phyloP scores from a whole-genome alignment of 805 yeast species.

The Cyberlindnera maclurae region DNA sequence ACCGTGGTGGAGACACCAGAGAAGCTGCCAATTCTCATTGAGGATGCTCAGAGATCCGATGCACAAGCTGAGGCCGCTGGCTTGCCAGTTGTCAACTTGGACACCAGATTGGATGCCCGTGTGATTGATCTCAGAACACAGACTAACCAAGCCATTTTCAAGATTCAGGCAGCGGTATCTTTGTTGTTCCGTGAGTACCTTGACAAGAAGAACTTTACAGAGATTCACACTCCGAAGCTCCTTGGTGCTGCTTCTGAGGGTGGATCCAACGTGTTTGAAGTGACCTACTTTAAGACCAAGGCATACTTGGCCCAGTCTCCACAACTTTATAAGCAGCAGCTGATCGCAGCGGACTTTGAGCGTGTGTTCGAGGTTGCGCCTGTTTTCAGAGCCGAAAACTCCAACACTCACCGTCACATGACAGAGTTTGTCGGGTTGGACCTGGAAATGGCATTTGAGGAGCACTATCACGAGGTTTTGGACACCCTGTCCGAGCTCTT shows the following conservation, averaged over 20 bases:
- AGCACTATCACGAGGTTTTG: slow-evolving; percentile 90
- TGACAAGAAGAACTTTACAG: slow-evolving; percentile 60
- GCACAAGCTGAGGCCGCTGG: slow-evolving; percentile 89
- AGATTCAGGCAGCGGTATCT: slow-evolving; percentile 86
- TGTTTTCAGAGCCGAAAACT: slow-evolving; percentile 98
- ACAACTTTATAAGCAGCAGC: slow-evolving; percentile 95
- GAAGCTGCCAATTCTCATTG: slow-evolving; percentile 88
- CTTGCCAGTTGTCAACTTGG: slow-evolving; percentile 90
- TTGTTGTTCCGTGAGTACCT: slow-evolving; percentile 85
- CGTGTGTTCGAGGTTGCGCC: slow-evolving; percentile 95
- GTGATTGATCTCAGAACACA: slow-evolving; percentile 95
- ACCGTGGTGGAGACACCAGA: slow-evolving; percentile 85
- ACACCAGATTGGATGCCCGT: slow-evolving; percentile 90
- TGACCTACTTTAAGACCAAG: slow-evolving; percentile 83
- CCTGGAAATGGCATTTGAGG: slow-evolving; percentile 96
- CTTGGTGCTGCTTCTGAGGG: slow-evolving; percentile 96
- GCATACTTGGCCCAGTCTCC: slow-evolving; percentile 98
- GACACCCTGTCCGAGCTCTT: slow-evolving; percentile 64
- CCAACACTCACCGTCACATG: slow-evolving; percentile 98
- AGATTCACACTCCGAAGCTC: slow-evolving; percentile 93
- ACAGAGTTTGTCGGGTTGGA: slow-evolving; percentile 97
- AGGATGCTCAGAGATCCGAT: slow-evolving; percentile 94
- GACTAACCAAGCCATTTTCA: slow-evolving; percentile 96
- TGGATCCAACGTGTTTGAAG: slow-evolving; percentile 94
- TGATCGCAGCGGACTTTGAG: slow-evolving; percentile 97